Percentiles rank a stretch among this genome's conserved stretches.
Evolutionary conservation across 441 rosid genomes (phyloP).

Genomic region (Mallotus repandus): DNA sequence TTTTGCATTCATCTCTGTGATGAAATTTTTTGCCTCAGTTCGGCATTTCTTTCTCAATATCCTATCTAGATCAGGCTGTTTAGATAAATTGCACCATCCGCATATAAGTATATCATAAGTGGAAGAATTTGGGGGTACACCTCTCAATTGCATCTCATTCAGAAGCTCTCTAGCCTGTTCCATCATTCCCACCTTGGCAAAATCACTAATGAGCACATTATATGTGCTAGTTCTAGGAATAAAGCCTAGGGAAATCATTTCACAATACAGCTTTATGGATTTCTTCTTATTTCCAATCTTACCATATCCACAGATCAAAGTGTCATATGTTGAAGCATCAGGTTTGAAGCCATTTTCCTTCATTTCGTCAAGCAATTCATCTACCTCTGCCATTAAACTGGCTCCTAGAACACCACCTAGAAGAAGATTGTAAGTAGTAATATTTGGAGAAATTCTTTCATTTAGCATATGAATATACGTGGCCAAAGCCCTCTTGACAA

Average conservation of each 20-base stretch:
- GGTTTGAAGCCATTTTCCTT: constrained; percentile 58
- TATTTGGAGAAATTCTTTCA: constrained; percentile 56
- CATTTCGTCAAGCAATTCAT: constrained; percentile 56
- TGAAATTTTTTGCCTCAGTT: constrained; percentile 59
- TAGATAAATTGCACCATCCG: constrained; percentile 70
- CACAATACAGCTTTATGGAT: constrained; percentile 61
- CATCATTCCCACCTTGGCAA: constrained; percentile 73
- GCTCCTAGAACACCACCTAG: constrained; percentile 56
- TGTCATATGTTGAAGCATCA: constrained; percentile 63
- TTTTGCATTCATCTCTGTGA: constrained; percentile 69
- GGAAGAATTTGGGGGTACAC: constrained; percentile 56
- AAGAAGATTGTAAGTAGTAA: constrained; percentile 69
- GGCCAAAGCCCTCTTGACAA: constrained; percentile 47
- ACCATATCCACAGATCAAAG: constrained; percentile 64
- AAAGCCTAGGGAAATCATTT: constrained; percentile 76
- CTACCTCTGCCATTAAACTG: constrained; percentile 48
- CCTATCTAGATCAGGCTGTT: constrained; percentile 50
- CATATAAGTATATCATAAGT: constrained; percentile 73
- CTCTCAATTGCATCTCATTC: constrained; percentile 74
- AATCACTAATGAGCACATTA: constrained; percentile 66
- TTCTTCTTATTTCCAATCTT: constrained; percentile 72
- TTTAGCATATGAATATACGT: constrained; percentile 52
- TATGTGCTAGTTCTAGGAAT: constrained; percentile 78
- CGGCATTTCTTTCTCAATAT: constrained; percentile 43
- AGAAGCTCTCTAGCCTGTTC: constrained; percentile 74